phyloP scores from a whole-genome alignment of 805 yeast genomes.

The Lachancea cidri region DNA sequence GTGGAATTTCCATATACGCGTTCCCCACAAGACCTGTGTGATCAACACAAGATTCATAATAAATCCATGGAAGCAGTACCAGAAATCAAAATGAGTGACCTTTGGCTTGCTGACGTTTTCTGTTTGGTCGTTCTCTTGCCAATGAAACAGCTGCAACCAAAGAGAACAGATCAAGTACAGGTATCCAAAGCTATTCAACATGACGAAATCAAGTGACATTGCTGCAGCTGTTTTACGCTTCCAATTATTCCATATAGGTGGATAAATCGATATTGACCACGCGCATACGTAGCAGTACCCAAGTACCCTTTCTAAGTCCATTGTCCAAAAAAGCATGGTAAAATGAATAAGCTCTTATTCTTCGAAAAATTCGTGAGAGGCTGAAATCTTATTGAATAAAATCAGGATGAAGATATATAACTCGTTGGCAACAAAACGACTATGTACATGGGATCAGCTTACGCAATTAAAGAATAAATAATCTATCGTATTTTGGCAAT shows the following conservation, averaged over 20 bases:
- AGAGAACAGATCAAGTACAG: constrained; percentile 40
- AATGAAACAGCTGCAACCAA: constrained; percentile 37
- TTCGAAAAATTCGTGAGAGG: too few relatives aligned
- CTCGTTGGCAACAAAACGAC: too few relatives aligned
- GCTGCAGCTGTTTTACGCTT: constrained; percentile 42
- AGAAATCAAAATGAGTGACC: constrained; percentile 40
- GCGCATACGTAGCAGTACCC: constrained; percentile 38
- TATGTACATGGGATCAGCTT: too few relatives aligned
- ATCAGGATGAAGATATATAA: too few relatives aligned
- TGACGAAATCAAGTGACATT: constrained; percentile 43
- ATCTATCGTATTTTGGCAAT: too few relatives aligned
- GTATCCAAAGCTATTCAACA: constrained; percentile 45
- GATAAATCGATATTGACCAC: constrained; percentile 48
- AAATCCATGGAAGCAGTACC: constrained; percentile 46
- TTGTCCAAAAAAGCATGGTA: not conserved
- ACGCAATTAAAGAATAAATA: too few relatives aligned
- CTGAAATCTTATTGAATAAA: too few relatives aligned
- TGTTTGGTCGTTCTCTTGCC: constrained; percentile 26
- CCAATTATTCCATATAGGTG: constrained; percentile 41
- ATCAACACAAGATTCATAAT: constrained; percentile 36
- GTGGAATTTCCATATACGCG: constrained; percentile 34
- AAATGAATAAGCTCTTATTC: too few relatives aligned
- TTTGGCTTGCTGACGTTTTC: constrained; percentile 36
- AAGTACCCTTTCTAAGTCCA: constrained; percentile 19
- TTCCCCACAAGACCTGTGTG: constrained; percentile 38